These are phyloP conservation scores for Phialemoniopsis sp. DNA, from an alignment of 2,329 filamentous ascomycete genomes.

Conservation along the genomic window DNA sequence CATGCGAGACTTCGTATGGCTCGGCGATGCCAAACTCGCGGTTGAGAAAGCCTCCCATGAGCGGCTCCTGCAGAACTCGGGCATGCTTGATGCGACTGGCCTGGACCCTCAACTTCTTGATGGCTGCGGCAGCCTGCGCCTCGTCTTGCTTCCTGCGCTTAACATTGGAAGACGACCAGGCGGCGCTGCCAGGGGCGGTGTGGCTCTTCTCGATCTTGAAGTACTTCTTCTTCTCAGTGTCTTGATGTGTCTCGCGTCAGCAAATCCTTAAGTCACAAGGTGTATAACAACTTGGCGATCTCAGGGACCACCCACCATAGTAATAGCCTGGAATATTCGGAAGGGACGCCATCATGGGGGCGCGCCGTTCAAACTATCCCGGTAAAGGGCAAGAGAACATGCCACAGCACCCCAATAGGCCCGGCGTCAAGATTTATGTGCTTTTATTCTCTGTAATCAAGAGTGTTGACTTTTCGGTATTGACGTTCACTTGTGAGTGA, in stretches of 20 bases:
- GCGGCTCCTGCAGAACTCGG: constrained; percentile 16
- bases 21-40: constrained; percentile 23
- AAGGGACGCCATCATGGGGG: too few relatives aligned
- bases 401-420: too few relatives aligned
- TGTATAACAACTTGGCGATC: too few relatives aligned
- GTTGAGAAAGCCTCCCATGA: constrained; percentile 23
- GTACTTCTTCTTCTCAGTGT: constrained; percentile 56
- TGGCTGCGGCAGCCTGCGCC: constrained; percentile 14
- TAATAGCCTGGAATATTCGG: constrained; percentile 48
- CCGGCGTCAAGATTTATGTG: too few relatives aligned
- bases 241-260: too few relatives aligned
- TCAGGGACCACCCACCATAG: constrained; percentile 33
- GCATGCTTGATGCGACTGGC: constrained; percentile 23
- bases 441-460: too few relatives aligned
- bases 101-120: not conserved
- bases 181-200: constrained; percentile 37
- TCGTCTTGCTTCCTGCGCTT: constrained; percentile 46
- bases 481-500: too few relatives aligned
- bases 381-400: too few relatives aligned
- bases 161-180: constrained; percentile 55
- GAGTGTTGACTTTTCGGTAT: too few relatives aligned
- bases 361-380: too few relatives aligned
- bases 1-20: constrained; percentile 8
- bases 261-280: too few relatives aligned
- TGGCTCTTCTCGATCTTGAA: constrained; percentile 61